These are phyloP conservation scores for Myrica gale DNA, from an alignment of 306 rosid genomes.

Conservation along the genomic window DNA sequence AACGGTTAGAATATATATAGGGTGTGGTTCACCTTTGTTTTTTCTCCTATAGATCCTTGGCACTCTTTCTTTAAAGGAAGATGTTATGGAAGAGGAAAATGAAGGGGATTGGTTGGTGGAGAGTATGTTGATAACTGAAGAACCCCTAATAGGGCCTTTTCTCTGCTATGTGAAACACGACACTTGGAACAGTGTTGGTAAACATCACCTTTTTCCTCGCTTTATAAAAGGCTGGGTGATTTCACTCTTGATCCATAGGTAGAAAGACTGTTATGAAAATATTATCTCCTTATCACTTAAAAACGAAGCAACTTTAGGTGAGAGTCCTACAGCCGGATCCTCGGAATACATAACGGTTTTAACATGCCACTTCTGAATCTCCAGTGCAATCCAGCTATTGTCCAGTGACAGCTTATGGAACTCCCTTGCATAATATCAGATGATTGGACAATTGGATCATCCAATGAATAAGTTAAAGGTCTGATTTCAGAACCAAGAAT, in stretches of 20 bases:
- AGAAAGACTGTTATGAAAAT: background rate
- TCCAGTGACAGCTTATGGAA: no score
- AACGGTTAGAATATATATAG: background rate
- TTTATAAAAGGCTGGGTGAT: background rate
- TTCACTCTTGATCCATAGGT: background rate
- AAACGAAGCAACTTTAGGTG: background rate
- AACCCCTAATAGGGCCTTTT: background rate
- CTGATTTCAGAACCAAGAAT: background rate
- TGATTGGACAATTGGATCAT: no score
- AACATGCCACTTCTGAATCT: no score
- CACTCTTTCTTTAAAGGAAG: background rate
- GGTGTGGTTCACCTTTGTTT: background rate
- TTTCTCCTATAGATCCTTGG: background rate
- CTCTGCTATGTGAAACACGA: background rate
- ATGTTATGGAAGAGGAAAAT: background rate
- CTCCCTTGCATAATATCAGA: no score
- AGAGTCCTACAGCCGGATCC: no score
- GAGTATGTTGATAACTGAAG: background rate
- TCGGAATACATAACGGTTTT: no score
- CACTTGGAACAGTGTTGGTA: background rate
- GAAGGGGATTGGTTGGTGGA: background rate
- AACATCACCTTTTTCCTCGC: background rate
- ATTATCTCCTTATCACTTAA: background rate
- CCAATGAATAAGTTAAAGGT: background rate
- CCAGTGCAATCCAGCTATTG: no score